phyloP scores from a whole-genome alignment of 768 basidiomycete species.

The Ephemerocybe angulata region DNA sequence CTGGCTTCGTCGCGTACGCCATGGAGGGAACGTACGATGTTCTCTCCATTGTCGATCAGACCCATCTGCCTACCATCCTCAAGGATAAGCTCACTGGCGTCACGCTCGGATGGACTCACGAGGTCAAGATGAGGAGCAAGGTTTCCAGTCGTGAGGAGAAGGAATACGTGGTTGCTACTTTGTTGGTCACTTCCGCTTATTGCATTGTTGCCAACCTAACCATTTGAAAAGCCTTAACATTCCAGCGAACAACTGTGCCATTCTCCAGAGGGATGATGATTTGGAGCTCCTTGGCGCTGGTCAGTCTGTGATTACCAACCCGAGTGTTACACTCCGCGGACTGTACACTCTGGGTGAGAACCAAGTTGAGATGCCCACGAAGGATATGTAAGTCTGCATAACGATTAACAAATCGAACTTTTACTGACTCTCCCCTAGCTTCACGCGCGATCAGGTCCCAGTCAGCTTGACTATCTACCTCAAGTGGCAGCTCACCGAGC shows the following conservation, averaged over 20 bases:
- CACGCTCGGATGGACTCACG: slow-evolving; percentile 68
- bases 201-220: slow-evolving; percentile 2
- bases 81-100: slow-evolving; percentile 61
- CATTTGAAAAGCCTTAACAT: slow-evolving; percentile 60
- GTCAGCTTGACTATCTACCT: slow-evolving; percentile 81
- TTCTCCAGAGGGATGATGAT: slow-evolving; percentile 78
- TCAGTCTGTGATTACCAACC: slow-evolving; percentile 81
- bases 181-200: slow-evolving; percentile 44
- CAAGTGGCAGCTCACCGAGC: slow-evolving; percentile 62
- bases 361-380: slow-evolving; percentile 83
- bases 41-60: slow-evolving; percentile 80
- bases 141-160: slow-evolving; percentile 40
- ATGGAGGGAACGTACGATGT: slow-evolving; percentile 77
- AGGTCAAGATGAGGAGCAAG: slow-evolving; percentile 72
- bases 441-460: slow-evolving; percentile 84
- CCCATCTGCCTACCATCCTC: slow-evolving; percentile 60
- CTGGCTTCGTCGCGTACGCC: slow-evolving; percentile 75
- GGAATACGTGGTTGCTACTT: slow-evolving; percentile 76
- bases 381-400: slow-evolving; percentile 61
- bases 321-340: slow-evolving; percentile 77
- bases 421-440: slow-evolving; percentile 36
- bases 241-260: slow-evolving; percentile 84
- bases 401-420: not conserved
- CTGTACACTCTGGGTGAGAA: slow-evolving; percentile 80
- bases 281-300: slow-evolving; percentile 76